Base-by-base conservation (phyloP, 2,329 filamentous ascomycete species). In the Teratosphaeria destructans region DNA sequence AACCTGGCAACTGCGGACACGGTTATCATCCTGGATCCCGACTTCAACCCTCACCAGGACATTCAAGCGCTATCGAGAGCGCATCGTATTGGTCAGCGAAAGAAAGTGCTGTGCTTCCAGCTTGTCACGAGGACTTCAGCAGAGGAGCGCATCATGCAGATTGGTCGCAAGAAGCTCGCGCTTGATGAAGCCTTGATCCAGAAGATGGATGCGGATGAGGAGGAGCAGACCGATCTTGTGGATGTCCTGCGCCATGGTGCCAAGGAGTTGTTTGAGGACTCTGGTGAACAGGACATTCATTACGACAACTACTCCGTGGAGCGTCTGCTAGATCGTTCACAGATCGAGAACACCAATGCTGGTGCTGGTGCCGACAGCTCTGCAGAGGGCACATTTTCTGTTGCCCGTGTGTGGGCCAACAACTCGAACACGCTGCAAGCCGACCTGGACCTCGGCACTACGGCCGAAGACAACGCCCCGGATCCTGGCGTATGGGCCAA, bases 11-110 rank as follows among this genome's bases (percentile, higher is more conserved):
- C 92, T 7, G 94, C 94, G 2, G 94, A 99, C 70, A 99, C 94
- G 0, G 95, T 99, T 62, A 96, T 99, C 64, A 96, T 99, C 65
- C 85, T 97, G 65, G 92, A 99, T 67, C 90, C 90, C 0, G 94
- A 99, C 70, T 97, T 95, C 78, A 99, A 99, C 63, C 94, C 94
- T 0, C 94, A 99, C 70, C 94, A 99, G 74, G 95, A 99, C 69
- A 88, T 99, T 49, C 94, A 99, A 73, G 94, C 94, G 0, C 81
- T 99, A 34, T 95, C 93, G 34, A 86, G 95, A 64, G 94, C 93
- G 19, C 94, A 99, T 74, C 87, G 94, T 29, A 97, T 99, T 63
- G 95, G 95, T 0, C 95, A 99, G 74, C 90, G 91, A 73, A 91
- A 94, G 65, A 96, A 95, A 67, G 94, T 99, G 0, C 81, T 99